These are phyloP conservation scores for Xeromyces bisporus DNA, from an alignment of 495 filamentous ascomycete species.

Conservation along the genomic window DNA sequence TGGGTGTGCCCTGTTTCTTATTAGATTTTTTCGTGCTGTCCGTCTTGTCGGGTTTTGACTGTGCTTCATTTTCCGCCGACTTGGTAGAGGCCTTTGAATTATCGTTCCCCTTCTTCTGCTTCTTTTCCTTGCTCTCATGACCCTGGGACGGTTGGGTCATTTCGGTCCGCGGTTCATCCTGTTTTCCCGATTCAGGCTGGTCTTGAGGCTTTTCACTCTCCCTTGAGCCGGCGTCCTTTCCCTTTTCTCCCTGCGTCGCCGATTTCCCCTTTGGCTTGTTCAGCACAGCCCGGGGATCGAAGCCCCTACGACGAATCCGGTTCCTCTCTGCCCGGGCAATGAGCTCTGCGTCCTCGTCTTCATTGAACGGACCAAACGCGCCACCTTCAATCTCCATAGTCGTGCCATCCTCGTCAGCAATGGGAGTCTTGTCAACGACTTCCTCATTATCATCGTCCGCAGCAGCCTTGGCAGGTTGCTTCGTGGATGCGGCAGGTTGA, in stretches of 20 bases:
- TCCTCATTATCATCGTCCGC: constrained; percentile 10
- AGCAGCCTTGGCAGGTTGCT: constrained; percentile 4
- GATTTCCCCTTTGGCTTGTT: constrained; percentile 26
- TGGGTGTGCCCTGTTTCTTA: constrained; percentile 10
- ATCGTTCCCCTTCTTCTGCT: constrained; percentile 3
- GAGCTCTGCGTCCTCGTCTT: constrained; percentile 42
- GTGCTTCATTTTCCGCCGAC: constrained; percentile 1
- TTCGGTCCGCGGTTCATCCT: too few species aligned
- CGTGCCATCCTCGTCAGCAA: constrained; percentile 23
- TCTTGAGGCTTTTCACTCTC: too few species aligned
- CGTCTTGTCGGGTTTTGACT: constrained; percentile 5
- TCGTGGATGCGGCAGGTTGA: constrained; percentile 7
- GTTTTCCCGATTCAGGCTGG: too few species aligned
- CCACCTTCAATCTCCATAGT: constrained; percentile 20
- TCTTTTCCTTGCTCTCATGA: constrained; percentile 6
- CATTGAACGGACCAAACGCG: constrained; percentile 48
- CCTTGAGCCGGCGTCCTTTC: too few species aligned
- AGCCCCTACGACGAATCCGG: constrained; percentile 44
- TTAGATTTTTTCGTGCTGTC: constrained; percentile 8
- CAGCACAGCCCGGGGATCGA: constrained; percentile 42
- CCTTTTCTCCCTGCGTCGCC: constrained; percentile 2
- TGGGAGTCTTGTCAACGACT: constrained; percentile 30
- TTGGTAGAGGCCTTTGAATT: not conserved
- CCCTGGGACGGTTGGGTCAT: too few species aligned
- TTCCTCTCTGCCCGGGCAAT: constrained; percentile 43